These are phyloP conservation scores for Umbilicaria muhlenbergii DNA, from an alignment of 495 filamentous ascomycete species.

Conservation along the genomic window DNA sequence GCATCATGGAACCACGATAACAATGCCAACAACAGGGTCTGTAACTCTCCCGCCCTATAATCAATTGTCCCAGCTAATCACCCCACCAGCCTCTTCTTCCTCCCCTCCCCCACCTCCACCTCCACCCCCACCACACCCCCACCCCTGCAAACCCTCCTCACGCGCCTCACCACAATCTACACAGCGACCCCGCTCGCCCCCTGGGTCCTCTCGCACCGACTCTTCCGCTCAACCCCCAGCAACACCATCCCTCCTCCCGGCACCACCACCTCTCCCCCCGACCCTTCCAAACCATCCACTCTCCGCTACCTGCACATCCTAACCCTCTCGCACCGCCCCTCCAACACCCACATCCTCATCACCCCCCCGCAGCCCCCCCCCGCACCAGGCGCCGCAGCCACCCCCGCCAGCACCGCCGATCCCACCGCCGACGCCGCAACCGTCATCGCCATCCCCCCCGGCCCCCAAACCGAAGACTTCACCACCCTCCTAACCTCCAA, in stretches of 20 bases:
- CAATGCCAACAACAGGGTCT: too few relatives aligned
- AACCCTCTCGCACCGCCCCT: conserved; percentile 7
- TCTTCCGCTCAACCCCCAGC: conserved; percentile 9
- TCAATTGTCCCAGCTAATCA: not conserved
- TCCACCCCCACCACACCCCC: not conserved
- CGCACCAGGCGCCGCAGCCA: not conserved
- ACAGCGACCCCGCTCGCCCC: not conserved
- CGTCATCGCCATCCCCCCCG: conserved; percentile 3
- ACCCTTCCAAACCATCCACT: not conserved
- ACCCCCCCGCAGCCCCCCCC: not conserved
- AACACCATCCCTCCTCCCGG: not conserved
- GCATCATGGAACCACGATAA: too few relatives aligned
- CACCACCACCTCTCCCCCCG: not conserved
- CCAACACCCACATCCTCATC: conserved; percentile 1
- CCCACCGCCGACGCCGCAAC: not conserved
- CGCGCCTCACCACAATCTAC: conserved; percentile 4
- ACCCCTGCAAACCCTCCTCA: conserved; percentile 1
- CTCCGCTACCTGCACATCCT: conserved; percentile 10
- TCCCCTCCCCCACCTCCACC: conserved; percentile 3
- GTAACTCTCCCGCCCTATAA: too few relatives aligned
- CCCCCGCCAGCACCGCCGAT: not conserved
- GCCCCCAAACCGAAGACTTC: conserved; percentile 9
- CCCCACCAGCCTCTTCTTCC: conserved; percentile 6
- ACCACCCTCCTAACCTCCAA: conserved; percentile 7
- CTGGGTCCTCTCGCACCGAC: conserved; percentile 9